Evolutionary conservation across 2,329 filamentous ascomycete species (phyloP), one percentile per base, ranked within the genome.

Genomic region (Trichoderma atroviride): DNA sequence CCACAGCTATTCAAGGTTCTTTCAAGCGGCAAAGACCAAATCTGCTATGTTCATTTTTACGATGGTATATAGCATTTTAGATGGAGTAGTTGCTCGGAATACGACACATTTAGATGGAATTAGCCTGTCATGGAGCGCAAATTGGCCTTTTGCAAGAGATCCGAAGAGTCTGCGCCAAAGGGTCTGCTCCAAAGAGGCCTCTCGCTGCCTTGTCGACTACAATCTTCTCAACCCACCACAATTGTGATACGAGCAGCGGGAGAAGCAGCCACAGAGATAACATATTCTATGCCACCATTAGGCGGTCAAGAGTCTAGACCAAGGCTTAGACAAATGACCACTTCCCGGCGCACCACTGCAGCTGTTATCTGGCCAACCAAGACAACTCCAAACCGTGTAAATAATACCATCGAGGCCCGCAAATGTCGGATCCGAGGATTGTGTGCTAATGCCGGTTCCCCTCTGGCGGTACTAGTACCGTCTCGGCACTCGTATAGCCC

Each of bases 231-330:
- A 13, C n/a, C n/a, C 43, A 35, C 31, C 4, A 2, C 5, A 5
- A 35, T 24, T n/a, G n/a, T 14, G 22, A 19, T 50, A 33, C 40
- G 24, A 52, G 4, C 43, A 43, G 6, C 40, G 40, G 40, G 40
- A 5, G 19, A 27, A 53, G 29, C 16, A 14, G 14, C n/a, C 24
- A 43, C 29, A 53, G 11, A 53, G 31, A 19, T 7, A 35, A 22
- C 60, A 53, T 2, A 16, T 9, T 52, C 19, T 7, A 24, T 19
- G 43, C 33, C 24, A 47, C 29, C 24, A 22, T 47, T 3, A 37
- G 43, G 60, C 43, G 60, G 60, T 53, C 53, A 62, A 62, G 60
- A 53, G 43, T 37, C 62, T 47, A 27, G 47, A 35, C 31, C 35
- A 53, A 24, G 52, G 35, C 24, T 43, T 43, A n/a, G 40, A n/a